Conservation (phyloP, 805 yeast species). For the Saccharomyces jurei region DNA sequence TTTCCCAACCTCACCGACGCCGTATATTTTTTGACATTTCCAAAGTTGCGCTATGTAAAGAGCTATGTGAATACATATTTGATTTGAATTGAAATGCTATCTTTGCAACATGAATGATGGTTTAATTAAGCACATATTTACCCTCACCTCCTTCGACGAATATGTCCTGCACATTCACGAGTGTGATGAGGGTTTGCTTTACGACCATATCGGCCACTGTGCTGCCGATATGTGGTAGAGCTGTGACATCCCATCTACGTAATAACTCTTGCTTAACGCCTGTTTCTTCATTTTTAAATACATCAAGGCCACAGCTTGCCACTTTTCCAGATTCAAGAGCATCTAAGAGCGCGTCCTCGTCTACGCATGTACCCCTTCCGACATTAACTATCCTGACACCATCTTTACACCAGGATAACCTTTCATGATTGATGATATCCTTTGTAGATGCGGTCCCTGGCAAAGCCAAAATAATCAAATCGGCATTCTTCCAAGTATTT, state of each 20-base stretch:
- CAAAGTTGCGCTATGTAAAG: not conserved
- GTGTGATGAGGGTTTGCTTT: slow-evolving; percentile 43
- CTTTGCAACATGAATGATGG: not conserved
- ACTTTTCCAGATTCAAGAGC: slow-evolving; percentile 56
- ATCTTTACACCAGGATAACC: slow-evolving; percentile 40
- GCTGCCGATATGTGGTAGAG: slow-evolving; percentile 69
- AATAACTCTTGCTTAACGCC: slow-evolving; percentile 40
- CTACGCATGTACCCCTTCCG: slow-evolving; percentile 65
- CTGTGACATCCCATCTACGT: slow-evolving; percentile 51
- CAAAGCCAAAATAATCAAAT: slow-evolving; percentile 56
- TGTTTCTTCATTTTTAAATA: slow-evolving; percentile 55
- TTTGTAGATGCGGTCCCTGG: slow-evolving; percentile 57
- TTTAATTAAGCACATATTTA: slow-evolving; percentile 28
- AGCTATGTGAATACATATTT: not conserved
- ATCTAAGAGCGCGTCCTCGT: slow-evolving; percentile 54
- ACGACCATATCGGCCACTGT: slow-evolving; percentile 51
- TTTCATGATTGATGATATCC: slow-evolving; percentile 42
- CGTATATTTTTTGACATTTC: not conserved
- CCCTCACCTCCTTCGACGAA: slow-evolving; percentile 36
- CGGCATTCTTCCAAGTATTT: slow-evolving; percentile 35
- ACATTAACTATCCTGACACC: slow-evolving; percentile 63
- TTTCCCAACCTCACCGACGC: not conserved
- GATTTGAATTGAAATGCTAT: not conserved
- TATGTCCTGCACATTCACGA: slow-evolving; percentile 46
- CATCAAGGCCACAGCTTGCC: slow-evolving; percentile 65